phyloP scores from a whole-genome alignment of 495 filamentous ascomycete species.

The Stereocaulon alpinum region DNA sequence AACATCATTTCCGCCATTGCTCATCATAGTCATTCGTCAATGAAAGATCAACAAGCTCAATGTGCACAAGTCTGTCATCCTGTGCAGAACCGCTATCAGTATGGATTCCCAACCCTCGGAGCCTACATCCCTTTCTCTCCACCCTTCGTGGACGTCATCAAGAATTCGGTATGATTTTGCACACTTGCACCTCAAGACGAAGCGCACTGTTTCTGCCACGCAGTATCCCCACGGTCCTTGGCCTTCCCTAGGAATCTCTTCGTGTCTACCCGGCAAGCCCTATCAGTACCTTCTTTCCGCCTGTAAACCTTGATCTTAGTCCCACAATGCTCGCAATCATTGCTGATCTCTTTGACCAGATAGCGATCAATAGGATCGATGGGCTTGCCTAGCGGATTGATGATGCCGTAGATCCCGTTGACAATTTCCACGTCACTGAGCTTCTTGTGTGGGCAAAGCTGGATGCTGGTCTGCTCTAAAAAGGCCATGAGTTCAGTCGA shows the following conservation, averaged over 20 bases:
- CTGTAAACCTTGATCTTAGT: neutral
- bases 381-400: neutral
- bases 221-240: neutral
- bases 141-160: neutral
- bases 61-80: too few species aligned
- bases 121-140: neutral
- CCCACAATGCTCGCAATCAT: neutral
- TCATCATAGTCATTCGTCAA: too few species aligned
- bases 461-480: neutral
- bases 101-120: neutral
- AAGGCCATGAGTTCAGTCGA: conserved; percentile 1
- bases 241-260: neutral
- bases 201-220: conserved; percentile 1
- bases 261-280: neutral
- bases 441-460: conserved; percentile 7
- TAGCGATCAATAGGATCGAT: neutral
- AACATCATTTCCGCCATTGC: too few species aligned
- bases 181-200: neutral
- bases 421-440: conserved; percentile 3
- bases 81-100: too few species aligned
- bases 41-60: too few species aligned
- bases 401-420: conserved; percentile 1
- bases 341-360: neutral
- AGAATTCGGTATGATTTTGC: neutral
- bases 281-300: conserved; percentile 2